Percentiles rank a stretch among this genome's conserved stretches.
Evolutionary conservation across 495 filamentous ascomycete species (phyloP).

Genomic region (Neurospora sp.): DNA sequence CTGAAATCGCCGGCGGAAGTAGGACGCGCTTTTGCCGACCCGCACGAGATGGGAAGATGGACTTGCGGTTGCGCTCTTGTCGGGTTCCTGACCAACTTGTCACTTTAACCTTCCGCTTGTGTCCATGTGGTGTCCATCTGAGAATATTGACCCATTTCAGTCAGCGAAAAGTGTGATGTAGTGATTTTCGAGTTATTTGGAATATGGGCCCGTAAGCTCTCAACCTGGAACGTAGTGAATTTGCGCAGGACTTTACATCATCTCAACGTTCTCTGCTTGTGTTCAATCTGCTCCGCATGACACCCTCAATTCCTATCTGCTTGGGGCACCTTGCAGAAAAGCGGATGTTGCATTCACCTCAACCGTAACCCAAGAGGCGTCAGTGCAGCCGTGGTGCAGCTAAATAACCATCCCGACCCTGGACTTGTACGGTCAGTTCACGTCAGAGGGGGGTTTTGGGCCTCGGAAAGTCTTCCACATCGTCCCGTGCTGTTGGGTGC

Average conservation of each 20-base stretch:
- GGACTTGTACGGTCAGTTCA: not conserved
- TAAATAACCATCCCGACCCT: not conserved
- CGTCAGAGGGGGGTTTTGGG: not conserved
- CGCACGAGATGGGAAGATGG: not conserved
- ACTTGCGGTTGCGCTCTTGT: not conserved
- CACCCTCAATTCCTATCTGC: not conserved
- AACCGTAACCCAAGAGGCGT: not conserved
- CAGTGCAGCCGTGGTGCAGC: not conserved
- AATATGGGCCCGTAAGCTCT: not conserved
- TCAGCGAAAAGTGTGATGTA: not conserved
- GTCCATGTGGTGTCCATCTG: not conserved
- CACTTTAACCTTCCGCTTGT: not conserved
- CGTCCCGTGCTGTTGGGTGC: not conserved
- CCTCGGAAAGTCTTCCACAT: not conserved
- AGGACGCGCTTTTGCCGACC: not conserved
- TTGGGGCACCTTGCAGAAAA: not conserved
- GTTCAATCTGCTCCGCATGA: not conserved
- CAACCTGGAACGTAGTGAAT: not conserved
- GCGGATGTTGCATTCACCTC: not conserved
- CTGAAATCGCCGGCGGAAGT: not conserved
- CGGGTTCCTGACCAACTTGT: not conserved
- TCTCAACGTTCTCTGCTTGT: not conserved
- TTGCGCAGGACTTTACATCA: not conserved
- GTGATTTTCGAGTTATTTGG: not conserved
- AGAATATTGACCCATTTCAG: not conserved